A percentile compares a stretch with the other conserved stretches of the same genome.
These are phyloP conservation scores for Aphanomyces cochlioides DNA, from an alignment of 352 stramenopile genomes.

Conservation along the genomic window DNA sequence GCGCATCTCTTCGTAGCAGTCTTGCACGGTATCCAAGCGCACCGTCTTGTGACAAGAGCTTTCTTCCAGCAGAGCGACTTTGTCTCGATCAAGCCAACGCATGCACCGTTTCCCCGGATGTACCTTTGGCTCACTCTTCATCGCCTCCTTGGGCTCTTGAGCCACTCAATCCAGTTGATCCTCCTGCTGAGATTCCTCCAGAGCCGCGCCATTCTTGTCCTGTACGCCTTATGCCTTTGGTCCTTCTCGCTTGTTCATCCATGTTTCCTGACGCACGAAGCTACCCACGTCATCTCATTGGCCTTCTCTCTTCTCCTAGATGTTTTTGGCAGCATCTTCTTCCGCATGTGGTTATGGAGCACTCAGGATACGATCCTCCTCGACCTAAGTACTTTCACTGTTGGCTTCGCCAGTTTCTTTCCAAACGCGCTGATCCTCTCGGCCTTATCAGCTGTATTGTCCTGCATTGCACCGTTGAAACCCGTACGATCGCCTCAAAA, in stretches of 20 bases:
- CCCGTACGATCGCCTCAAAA: neutral
- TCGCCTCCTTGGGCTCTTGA: neutral
- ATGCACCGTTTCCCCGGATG: neutral
- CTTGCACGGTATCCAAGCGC: neutral
- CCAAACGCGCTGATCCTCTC: slow-evolving; percentile 3
- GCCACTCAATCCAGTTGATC: neutral
- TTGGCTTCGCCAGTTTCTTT: neutral
- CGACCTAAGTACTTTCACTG: neutral
- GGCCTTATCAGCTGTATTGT: neutral
- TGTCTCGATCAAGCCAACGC: neutral
- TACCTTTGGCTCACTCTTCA: neutral
- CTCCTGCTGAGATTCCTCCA: slow-evolving; percentile 4
- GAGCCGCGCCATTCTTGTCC: neutral
- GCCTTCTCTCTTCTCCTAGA: neutral
- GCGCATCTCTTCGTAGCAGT: neutral
- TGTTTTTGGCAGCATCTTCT: neutral
- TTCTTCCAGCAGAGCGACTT: neutral
- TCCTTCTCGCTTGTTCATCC: neutral
- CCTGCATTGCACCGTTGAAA: neutral
- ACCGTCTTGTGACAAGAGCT: neutral
- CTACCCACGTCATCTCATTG: neutral
- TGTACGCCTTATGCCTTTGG: neutral
- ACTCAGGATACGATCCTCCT: neutral
- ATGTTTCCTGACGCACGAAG: neutral
- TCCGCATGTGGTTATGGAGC: neutral